phyloP scores from a whole-genome alignment of 345 rosid species.

The Bruguiera gymnorhiza region DNA sequence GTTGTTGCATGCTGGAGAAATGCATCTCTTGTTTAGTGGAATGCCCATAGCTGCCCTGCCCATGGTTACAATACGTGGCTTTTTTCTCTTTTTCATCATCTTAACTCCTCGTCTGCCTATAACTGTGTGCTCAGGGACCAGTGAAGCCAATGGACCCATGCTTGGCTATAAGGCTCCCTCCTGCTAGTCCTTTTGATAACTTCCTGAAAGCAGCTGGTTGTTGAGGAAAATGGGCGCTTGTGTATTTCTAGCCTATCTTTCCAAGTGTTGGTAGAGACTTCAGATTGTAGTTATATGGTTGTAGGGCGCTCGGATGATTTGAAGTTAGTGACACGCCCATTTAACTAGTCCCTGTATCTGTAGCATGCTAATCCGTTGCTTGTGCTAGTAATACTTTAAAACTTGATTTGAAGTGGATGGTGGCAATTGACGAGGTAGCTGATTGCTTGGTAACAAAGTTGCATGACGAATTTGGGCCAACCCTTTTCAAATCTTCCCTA shows the following conservation, averaged over 20 bases:
- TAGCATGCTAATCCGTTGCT: no score
- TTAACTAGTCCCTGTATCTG: background rate
- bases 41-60: no score
- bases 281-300: background rate
- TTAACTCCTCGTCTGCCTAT: background rate
- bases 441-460: no score
- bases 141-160: conserved; percentile 36
- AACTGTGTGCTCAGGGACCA: conserved; percentile 19
- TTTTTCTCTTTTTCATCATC: background rate
- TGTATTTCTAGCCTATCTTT: conserved; percentile 6
- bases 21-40: no score
- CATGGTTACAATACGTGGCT: no score
- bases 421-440: no score
- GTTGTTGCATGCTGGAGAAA: no score
- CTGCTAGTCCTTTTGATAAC: conserved; percentile 91
- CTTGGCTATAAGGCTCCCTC: conserved; percentile 72
- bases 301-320: background rate
- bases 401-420: no score
- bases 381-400: no score
- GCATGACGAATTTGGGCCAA: no score
- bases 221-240: conserved; percentile 8
- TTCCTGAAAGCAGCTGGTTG: conserved; percentile 88
- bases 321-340: background rate
- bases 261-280: conserved; percentile 26
- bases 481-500: no score